phyloP scores from a whole-genome alignment of 331 rosid species.

The Pyrus hybrid region DNA sequence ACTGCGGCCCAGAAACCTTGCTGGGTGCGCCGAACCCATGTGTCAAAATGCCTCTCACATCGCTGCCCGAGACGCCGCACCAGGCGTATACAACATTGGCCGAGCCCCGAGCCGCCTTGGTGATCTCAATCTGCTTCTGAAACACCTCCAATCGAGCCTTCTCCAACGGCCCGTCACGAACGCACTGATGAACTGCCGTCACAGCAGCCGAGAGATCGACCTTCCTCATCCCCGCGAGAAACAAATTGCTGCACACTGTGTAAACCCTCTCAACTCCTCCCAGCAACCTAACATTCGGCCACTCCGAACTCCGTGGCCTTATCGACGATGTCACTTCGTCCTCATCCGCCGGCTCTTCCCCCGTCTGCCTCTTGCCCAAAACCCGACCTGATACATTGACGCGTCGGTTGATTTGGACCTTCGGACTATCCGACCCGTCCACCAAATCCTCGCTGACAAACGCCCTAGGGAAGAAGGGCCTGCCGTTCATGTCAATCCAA shows the following conservation, averaged over 20 bases:
- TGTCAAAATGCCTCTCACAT: conserved; percentile 23
- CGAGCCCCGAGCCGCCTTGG: conserved; percentile 30
- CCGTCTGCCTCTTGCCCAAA: conserved; percentile 21
- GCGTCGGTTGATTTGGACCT: conserved; percentile 8
- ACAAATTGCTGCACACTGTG: conserved; percentile 7
- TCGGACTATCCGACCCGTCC: conserved; percentile 4
- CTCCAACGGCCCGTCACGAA: conserved; percentile 20
- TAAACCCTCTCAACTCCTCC: conserved; percentile 22
- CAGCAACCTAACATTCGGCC: conserved; percentile 32
- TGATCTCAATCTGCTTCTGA: conserved; percentile 23
- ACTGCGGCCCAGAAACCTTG: conserved; percentile 2
- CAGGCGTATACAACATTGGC: conserved; percentile 47
- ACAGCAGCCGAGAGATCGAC: conserved; percentile 18
- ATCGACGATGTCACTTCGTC: conserved; percentile 35
- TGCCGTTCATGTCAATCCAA: conserved; percentile 49
- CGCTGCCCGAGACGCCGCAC: conserved; percentile 32
- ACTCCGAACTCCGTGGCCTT: conserved; percentile 20
- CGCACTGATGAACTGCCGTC: conserved; percentile 35
- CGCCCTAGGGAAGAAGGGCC: conserved; percentile 36
- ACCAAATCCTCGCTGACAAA: conserved; percentile 29
- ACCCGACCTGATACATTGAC: conserved; percentile 3
- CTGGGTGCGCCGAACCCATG: conserved; percentile 40
- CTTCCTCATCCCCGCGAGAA: conserved; percentile 26
- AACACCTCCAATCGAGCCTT: conserved; percentile 31
- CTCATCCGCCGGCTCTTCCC: neutral